phyloP scores from a whole-genome alignment of 768 basidiomycete species.

The Podaxis mareebaensis region DNA sequence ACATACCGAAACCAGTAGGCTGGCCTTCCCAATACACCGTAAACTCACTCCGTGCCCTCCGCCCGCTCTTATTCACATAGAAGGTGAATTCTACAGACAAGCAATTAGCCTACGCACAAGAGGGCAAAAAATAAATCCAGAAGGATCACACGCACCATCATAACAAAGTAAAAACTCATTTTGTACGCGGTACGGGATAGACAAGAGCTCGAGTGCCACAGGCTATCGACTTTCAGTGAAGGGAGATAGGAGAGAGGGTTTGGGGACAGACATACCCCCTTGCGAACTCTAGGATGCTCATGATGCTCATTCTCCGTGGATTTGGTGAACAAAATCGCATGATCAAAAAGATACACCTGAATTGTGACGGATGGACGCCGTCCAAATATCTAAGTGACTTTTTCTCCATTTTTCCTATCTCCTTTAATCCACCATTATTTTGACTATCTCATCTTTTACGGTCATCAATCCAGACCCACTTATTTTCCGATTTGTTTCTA shows the following conservation, averaged over 20 bases:
- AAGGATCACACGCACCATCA: constrained; percentile 65
- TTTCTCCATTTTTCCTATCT: too few species aligned
- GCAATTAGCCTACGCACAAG: constrained; percentile 13
- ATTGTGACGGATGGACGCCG: too few species aligned
- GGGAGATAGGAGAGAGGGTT: background rate
- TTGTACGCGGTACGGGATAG: constrained; percentile 88
- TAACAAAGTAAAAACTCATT: constrained; percentile 98
- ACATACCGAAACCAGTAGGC: constrained; percentile 92
- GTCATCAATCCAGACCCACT: too few species aligned
- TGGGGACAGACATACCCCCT: constrained; percentile 56
- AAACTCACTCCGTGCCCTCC: constrained; percentile 87
- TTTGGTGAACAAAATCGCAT: too few species aligned
- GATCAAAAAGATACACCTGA: too few species aligned
- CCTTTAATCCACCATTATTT: too few species aligned
- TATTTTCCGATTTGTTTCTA: too few species aligned
- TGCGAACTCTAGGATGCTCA: too few species aligned
- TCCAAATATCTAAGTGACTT: too few species aligned
- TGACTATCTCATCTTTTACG: too few species aligned
- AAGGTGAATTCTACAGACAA: constrained; percentile 86
- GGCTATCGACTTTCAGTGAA: constrained; percentile 57
- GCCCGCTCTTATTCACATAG: constrained; percentile 92
- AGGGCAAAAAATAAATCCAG: background rate
- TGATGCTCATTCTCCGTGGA: too few species aligned
- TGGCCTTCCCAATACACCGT: constrained; percentile 97
- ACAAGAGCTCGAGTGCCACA: constrained; percentile 90